Evolutionary conservation across 768 basidiomycete genomes (phyloP), one percentile per base, ranked within the genome.

Genomic region (Hebeloma cylindrosporum): DNA sequence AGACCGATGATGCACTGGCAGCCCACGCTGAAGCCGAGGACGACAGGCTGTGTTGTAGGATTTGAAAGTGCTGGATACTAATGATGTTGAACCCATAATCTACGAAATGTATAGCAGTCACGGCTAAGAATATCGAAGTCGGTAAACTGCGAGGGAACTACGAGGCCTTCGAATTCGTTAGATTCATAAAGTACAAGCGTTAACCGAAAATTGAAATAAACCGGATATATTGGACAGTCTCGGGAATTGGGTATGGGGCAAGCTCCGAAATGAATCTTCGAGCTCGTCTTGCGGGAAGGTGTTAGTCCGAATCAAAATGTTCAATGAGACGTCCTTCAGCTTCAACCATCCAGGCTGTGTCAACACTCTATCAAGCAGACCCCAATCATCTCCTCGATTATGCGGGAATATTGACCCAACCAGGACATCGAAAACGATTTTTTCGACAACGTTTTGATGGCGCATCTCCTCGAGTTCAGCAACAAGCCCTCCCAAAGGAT

Each of bases 381-480:
- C 40, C 40, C 40, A 42, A 20, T 42, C 40, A 7, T 42, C 40
- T 2, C 40, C 40, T 23, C 21, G 18, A 7, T 23, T 22, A 23
- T 31, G 33, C 5, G 31, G 30, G 1, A 13, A 20, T 16, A 31
- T 31, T 14, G 29, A 21, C 17, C 23, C 30, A n/a, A 42, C 21
- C n/a, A 23, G 30, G 40, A 42, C 21, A n/a, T 5, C 11, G 5
- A 42, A 31, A 31, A 3, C 13, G 20, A 42, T 18, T 3, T 18
- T 11, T 25, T 42, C 30, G 18, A 42, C 22, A 29, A 30, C 20
- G 7, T 42, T 42, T 7, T 42, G 28, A 14, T 31, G 14, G 26
- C 26, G 40, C 5, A 42, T 22, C 11, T 8, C 22, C 17, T 42
- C 21, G 21, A 42, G 40, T 14, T 42, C 30, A 8, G 4, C 21